Conservation (phyloP, 805 yeast genomes). For the Kuraishia piskuri region DNA sequence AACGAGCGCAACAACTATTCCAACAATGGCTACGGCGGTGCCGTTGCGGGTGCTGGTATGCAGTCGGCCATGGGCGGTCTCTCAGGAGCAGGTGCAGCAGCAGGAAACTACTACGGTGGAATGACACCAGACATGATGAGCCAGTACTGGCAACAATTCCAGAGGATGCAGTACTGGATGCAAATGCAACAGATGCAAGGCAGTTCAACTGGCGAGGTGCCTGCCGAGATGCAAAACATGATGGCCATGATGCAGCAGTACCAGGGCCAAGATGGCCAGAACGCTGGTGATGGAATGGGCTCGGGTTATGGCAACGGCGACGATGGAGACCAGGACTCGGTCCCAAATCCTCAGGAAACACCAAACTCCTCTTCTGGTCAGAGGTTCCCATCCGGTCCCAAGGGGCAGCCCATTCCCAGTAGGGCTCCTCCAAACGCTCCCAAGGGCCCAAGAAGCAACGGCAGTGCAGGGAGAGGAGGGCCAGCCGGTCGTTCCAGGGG, state of each 20-base stretch:
- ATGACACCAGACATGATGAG: slow-evolving; percentile 47
- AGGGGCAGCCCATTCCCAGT: slow-evolving; percentile 7
- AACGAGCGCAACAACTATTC: slow-evolving; percentile 23
- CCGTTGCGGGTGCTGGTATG: slow-evolving; percentile 7
- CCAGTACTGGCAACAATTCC: slow-evolving; percentile 57
- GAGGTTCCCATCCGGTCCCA: slow-evolving; percentile 25
- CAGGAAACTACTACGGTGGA: slow-evolving; percentile 7
- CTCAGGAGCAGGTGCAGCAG: slow-evolving; percentile 4
- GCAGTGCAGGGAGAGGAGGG: slow-evolving; percentile 7
- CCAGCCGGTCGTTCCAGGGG: background rate
- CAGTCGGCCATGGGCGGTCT: slow-evolving; percentile 10
- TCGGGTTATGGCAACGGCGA: slow-evolving; percentile 3
- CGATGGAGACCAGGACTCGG: slow-evolving; percentile 16
- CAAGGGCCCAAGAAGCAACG: slow-evolving; percentile 6
- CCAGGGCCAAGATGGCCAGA: slow-evolving; percentile 5
- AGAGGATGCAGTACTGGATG: slow-evolving; percentile 47
- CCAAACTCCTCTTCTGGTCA: slow-evolving; percentile 2
- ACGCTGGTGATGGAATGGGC: background rate
- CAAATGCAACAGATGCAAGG: slow-evolving; percentile 48
- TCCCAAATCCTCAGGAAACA: slow-evolving; percentile 27
- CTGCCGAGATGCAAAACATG: background rate
- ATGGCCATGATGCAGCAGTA: slow-evolving; percentile 15
- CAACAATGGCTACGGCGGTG: slow-evolving; percentile 11
- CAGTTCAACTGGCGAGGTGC: slow-evolving; percentile 7
- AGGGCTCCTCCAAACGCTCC: slow-evolving; percentile 1